Evolutionary conservation across 2,329 filamentous ascomycete species (phyloP), one percentile per base, ranked within the genome.

Genomic region (Pyrenochaeta sp.): DNA sequence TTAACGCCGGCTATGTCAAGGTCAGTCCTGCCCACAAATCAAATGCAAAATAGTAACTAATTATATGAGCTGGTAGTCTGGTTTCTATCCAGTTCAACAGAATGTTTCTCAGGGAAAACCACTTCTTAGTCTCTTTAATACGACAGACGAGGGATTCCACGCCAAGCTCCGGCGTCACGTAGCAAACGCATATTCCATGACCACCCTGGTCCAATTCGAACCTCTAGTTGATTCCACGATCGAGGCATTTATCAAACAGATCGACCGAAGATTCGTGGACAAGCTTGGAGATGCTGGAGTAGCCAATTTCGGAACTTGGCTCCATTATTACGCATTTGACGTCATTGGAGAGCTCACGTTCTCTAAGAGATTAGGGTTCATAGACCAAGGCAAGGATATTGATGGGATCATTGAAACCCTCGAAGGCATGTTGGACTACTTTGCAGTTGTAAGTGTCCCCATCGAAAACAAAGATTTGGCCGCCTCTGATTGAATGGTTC

Each of bases 171-270:
- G 65, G 12, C 75, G 77, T 2, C 71, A 65, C 9, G 77, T 80
- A 6, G 80, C 79, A 46, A 72, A 77, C 13, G 68, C 75, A 0
- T 72, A 81, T 12, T 76, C 79, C 0, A 76, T 82, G 73, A 79
- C 72, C 13, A 79, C 73, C 0, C 52, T 82, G 19, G 54, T 64
- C 2, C 50, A 58, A 37, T 65, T 59, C 19, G 71, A 73, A 45
- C 57, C 64, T 4, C 49, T 64, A 1, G 65, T 73, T 2, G 71
- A 75, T 44, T 66, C 63, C 1, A 69, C 69, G n/a, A 56, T 63
- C 1, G 27, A 32, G 3, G 45, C 65, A 12, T 67, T 74, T 42
- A 39, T 72, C n/a, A 43, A 61, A 19, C 60, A 65, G 22, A 22
- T 62, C 28, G 51, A 39, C 3, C 28, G 46, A 42, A 52, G 59